Percentiles rank a stretch among this genome's conserved stretches.
Evolutionary conservation across 805 yeast species (phyloP).

Genomic region (Spathaspora passalidarum): DNA sequence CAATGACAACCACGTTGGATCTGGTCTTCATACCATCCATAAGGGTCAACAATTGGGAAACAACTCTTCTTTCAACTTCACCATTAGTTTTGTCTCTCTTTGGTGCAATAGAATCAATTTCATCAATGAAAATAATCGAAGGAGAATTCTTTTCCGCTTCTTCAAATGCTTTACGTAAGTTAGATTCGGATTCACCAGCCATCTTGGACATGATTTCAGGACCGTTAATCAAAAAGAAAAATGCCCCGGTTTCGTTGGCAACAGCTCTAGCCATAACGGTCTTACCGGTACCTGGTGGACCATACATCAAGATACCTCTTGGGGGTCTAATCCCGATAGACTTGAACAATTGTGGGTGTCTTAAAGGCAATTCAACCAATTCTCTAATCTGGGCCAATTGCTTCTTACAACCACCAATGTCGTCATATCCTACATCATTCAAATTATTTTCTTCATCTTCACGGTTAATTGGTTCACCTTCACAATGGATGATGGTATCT

Average conservation of each 20-base stretch:
- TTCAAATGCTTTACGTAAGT: slow-evolving; percentile 95
- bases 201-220: slow-evolving; percentile 99
- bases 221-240: slow-evolving; percentile 96
- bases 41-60: slow-evolving; percentile 91
- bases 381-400: slow-evolving; percentile 99
- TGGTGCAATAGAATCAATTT: slow-evolving; percentile 98
- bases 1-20: slow-evolving; percentile 95
- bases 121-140: slow-evolving; percentile 95
- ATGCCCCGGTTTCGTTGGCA: slow-evolving; percentile 98
- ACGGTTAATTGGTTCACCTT: slow-evolving; percentile 97
- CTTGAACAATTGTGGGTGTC: slow-evolving; percentile 98
- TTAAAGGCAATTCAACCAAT: slow-evolving; percentile 93
- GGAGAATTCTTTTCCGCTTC: slow-evolving; percentile 99
- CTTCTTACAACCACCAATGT: slow-evolving; percentile 98
- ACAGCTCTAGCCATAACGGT: slow-evolving; percentile 99
- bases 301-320: slow-evolving; percentile 95
- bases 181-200: slow-evolving; percentile 99
- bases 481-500: slow-evolving; percentile 96
- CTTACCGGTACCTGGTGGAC: slow-evolving; percentile 99
- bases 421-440: slow-evolving; percentile 97
- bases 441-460: slow-evolving; percentile 97
- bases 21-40: slow-evolving; percentile 99
- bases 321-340: slow-evolving; percentile 99
- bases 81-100: slow-evolving; percentile 99
- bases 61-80: slow-evolving; percentile 99